Base-by-base conservation (phyloP, 345 rosid species). In the Populus davidiana region DNA sequence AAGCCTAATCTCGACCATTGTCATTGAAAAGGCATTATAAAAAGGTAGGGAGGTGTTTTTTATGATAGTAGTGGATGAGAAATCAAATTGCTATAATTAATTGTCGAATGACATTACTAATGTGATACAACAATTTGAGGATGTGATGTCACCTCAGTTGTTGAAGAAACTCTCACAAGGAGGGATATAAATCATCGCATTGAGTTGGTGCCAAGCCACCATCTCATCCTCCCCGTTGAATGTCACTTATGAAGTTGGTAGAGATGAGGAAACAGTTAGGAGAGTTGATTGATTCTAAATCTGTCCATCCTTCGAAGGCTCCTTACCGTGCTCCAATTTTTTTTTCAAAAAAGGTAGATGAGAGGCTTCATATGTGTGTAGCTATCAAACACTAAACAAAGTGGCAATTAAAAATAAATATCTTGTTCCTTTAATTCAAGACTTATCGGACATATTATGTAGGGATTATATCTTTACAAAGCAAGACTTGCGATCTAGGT, bases 1-100 rank as follows among this genome's bases (percentile, higher is more conserved):
- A 38, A 38, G 8, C 39, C 1, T 5, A 38, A 38, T 38, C 8
- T 1, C 1, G 1, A 0, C 39, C 2, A 38, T 38, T 38, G 1
- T 38, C 8, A 38, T 38, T 38, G 39, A 38, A 5, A 38, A 38
- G 0, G 8, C 8, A 38, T 38, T 36, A 1, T 38, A 7, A 7
- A 38, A 38, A 38, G 39, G 39, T 38, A 7, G 8, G 2, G 39
- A 38, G 7, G 1, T 38, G 39, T 38, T 38, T 38, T 8, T 38
- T 38, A 8, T 38, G 39, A 38, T 1, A 7, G 0, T 5, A 38
- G 8, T 38, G 1, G 8, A 36, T 5, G 39, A 36, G 39, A 36
- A 36, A 5, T 0, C 39, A 38, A 36, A 36, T 1, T 5, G 0
- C 0, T 33, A 1, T 16, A 2, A 25, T 5, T 0, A 12, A 2